Evolutionary conservation across 495 filamentous ascomycete genomes (phyloP), one percentile per base, ranked within the genome.

Genomic region (Hyphodiscus hymeniophilus): DNA sequence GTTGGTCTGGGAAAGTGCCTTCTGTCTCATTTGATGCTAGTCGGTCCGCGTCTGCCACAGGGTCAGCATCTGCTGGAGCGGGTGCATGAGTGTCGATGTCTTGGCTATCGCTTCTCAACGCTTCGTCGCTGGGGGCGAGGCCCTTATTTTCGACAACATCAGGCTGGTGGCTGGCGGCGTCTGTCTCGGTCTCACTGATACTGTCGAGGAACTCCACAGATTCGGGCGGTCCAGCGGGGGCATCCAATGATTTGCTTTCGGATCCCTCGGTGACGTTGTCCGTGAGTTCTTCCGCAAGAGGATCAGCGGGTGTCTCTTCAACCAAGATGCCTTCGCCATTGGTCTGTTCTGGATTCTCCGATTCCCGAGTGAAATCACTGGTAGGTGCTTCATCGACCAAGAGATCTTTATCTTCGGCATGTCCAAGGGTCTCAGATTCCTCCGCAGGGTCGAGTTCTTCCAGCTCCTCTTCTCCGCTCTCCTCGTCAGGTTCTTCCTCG

Each of bases 401-500:
- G 18, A 38, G 34, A 6, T 38, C 34, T 16, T 15, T 38, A 16
- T 38, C 34, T 3, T 38, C 34, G 8, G 34, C n/a, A 8, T 2
- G 2, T 3, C 50, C 24, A 3, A 38, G 23, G 12, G 47, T 13
- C 8, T 54, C 16, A 23, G 23, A 42, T 38, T 58, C 57, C 16
- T 59, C 51, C 21, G 60, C 48, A 6, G 31, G 5, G 31, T 12
- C 12, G n/a, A n/a, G n/a, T n/a, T n/a, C n/a, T n/a, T n/a, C 26
- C 26, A 28, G 5, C 20, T 50, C 54, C 18, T 52, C 51, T 15
- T 50, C 51, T 13, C 56, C 47, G 6, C 51, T 50, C 17, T 63
- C 47, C 1, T 60, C 57, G 3, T 63, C 51, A 5, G 54, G 53
- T 4, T 52, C 59, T 11, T 55, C 42, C 0, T 60, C 58, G 20